Evolutionary conservation across 345 rosid genomes (phyloP).

Genomic region (sweet orange (Citrus sinensis)): DNA sequence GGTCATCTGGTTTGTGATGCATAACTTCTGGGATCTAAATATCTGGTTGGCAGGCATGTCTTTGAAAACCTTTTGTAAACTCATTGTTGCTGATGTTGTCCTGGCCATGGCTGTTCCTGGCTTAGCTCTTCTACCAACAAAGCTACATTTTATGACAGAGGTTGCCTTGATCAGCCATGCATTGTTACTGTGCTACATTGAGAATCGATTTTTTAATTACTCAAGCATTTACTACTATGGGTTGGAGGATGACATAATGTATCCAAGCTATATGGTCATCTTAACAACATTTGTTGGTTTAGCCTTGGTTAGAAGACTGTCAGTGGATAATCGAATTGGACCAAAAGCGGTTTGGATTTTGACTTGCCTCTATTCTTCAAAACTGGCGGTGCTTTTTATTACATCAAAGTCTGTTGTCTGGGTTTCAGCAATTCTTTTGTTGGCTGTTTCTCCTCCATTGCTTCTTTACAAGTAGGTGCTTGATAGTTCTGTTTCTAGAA

Average conservation of each 20-base stretch:
- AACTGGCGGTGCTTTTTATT: constrained; percentile 85
- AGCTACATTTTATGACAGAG: constrained; percentile 73
- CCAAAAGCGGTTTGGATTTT: constrained; percentile 85
- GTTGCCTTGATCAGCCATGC: constrained; percentile 77
- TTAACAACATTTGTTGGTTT: constrained; percentile 77
- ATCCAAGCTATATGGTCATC: constrained; percentile 97
- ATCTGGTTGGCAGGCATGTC: constrained; percentile 99
- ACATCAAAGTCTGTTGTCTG: constrained; percentile 83
- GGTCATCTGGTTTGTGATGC: constrained; percentile 88
- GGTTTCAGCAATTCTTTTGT: constrained; percentile 77
- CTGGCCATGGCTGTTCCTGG: constrained; percentile 92
- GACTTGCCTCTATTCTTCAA: constrained; percentile 89
- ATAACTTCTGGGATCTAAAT: constrained; percentile 96
- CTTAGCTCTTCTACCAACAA: constrained; percentile 83
- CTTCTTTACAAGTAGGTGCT: constrained; percentile 82
- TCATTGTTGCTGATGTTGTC: constrained; percentile 73
- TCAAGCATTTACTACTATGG: constrained; percentile 85
- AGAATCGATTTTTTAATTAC: constrained; percentile 86
- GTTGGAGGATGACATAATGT: constrained; percentile 94
- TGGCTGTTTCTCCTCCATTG: constrained; percentile 87
- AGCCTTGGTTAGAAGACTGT: constrained; percentile 80
- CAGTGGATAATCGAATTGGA: constrained; percentile 71
- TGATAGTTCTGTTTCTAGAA: constrained; percentile 1
- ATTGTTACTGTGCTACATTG: constrained; percentile 73
- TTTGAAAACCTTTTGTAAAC: constrained; percentile 85